These are phyloP conservation scores for Kuraishia hungarica DNA, from an alignment of 805 yeast genomes.

Conservation along the genomic window DNA sequence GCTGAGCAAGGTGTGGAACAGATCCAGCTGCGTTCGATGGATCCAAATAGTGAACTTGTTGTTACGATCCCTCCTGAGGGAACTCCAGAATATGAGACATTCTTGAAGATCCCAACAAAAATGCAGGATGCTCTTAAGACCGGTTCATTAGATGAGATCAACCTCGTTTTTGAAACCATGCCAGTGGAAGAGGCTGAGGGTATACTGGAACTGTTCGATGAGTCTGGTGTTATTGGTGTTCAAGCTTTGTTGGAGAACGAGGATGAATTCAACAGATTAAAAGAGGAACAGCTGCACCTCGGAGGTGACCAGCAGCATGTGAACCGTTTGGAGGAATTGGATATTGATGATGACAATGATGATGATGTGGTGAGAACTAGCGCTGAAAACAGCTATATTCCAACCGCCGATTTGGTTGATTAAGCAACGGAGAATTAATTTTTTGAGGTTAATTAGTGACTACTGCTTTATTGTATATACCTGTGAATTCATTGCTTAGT, in stretches of 20 bases:
- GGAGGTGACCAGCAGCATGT: neutral
- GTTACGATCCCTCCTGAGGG: constrained; percentile 63
- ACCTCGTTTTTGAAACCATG: constrained; percentile 69
- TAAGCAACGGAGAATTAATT: neutral
- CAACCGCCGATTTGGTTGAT: constrained; percentile 2
- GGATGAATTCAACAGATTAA: constrained; percentile 49
- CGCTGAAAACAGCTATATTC: neutral
- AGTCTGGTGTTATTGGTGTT: constrained; percentile 77
- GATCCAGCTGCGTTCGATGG: constrained; percentile 83
- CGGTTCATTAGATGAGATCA: constrained; percentile 66
- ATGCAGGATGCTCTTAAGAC: constrained; percentile 76
- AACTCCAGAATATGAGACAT: constrained; percentile 41
- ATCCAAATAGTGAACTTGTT: constrained; percentile 68
- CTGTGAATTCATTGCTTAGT: neutral
- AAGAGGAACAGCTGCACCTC: constrained; percentile 10
- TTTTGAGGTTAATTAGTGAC: neutral
- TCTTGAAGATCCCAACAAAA: constrained; percentile 45
- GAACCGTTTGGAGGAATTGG: neutral
- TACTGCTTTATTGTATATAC: neutral
- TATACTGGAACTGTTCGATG: constrained; percentile 64
- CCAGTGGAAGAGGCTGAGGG: constrained; percentile 73
- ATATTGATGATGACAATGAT: neutral
- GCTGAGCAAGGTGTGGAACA: constrained; percentile 60
- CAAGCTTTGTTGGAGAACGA: constrained; percentile 71
- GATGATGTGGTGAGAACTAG: neutral